A percentile compares a stretch with the other conserved stretches of the same genome.
phyloP scores from a whole-genome alignment of 2,329 filamentous ascomycete species.

The Lecanicillium sp. region DNA sequence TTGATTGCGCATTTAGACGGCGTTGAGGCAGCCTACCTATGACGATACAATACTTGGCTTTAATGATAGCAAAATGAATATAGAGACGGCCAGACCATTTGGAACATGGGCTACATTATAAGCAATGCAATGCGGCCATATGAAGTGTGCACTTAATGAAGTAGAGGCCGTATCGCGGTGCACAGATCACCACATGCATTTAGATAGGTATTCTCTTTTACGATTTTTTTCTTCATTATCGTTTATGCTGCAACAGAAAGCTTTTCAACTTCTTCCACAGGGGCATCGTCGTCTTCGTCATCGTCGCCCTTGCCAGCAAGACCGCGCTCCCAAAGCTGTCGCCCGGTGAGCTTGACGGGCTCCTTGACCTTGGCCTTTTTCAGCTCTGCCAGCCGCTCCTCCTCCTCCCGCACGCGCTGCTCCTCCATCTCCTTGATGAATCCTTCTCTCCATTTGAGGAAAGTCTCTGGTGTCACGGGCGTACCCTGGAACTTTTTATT shows the following conservation, averaged over 20 bases:
- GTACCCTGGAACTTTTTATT: conserved; percentile 96
- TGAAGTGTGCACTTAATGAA: too few species aligned
- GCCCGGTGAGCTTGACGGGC: conserved; percentile 64
- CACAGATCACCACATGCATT: too few species aligned
- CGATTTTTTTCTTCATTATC: neutral
- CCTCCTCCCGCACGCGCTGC: conserved; percentile 58
- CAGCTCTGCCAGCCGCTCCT: conserved; percentile 75
- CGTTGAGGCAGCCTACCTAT: conserved; percentile 16
- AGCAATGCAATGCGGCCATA: too few species aligned
- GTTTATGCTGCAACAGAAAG: conserved; percentile 58
- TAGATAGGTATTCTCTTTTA: conserved; percentile 5
- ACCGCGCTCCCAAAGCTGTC: conserved; percentile 72
- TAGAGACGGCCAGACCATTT: neutral
- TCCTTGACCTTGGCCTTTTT: conserved; percentile 74
- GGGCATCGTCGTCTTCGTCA: conserved; percentile 57
- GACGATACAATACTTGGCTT: conserved; percentile 8
- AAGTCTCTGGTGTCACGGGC: conserved; percentile 78
- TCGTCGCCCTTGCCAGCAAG: conserved; percentile 61
- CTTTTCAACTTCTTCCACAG: conserved; percentile 59
- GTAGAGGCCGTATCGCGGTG: too few species aligned
- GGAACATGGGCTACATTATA: too few species aligned
- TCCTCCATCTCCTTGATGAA: conserved; percentile 82
- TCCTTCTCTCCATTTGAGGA: conserved; percentile 71
- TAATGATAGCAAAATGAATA: conserved; percentile 7
- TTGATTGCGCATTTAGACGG: conserved; percentile 20